Percentiles rank a stretch among this genome's conserved stretches.
These are phyloP conservation scores for Ustilago bromivora DNA, from an alignment of 1,284 basidiomycete genomes.

Conservation along the genomic window DNA sequence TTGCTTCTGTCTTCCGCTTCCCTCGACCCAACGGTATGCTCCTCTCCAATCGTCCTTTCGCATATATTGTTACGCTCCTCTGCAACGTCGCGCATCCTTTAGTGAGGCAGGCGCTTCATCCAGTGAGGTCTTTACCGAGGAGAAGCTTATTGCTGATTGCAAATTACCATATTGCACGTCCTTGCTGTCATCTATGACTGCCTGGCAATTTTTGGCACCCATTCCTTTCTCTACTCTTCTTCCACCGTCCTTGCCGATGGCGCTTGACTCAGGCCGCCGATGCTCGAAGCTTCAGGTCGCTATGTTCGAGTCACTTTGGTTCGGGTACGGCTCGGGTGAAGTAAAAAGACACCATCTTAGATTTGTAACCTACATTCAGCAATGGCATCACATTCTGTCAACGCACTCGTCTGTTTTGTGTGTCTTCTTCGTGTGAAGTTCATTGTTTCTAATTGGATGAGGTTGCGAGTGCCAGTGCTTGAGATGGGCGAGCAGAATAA, in stretches of 20 bases:
- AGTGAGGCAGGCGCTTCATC: constrained; percentile 65
- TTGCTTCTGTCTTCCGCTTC: not conserved
- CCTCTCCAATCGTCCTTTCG: not conserved
- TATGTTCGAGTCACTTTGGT: not conserved
- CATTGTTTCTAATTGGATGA: not conserved
- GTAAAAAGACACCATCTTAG: constrained; percentile 6
- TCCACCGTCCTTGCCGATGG: constrained; percentile 13
- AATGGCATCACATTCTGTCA: not conserved
- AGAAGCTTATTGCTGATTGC: constrained; percentile 67
- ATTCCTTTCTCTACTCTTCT: constrained; percentile 27
- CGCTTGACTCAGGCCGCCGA: not conserved
- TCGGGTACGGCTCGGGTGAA: constrained; percentile 24
- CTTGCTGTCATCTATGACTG: constrained; percentile 60
- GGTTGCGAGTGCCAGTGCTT: not conserved
- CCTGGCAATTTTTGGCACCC: constrained; percentile 65
- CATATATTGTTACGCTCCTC: not conserved
- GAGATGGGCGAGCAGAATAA: not conserved
- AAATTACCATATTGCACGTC: constrained; percentile 67
- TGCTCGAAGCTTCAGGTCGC: constrained; percentile 30
- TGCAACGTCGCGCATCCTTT: constrained; percentile 24
- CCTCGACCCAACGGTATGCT: not conserved
- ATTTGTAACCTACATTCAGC: not conserved
- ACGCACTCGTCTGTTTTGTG: not conserved
- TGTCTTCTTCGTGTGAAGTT: not conserved
- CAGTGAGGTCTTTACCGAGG: constrained; percentile 67